A percentile compares a stretch with the other conserved stretches of the same genome.
Conservation (phyloP, 1,284 basidiomycete genomes). For the Microbotryum saponariae region DNA sequence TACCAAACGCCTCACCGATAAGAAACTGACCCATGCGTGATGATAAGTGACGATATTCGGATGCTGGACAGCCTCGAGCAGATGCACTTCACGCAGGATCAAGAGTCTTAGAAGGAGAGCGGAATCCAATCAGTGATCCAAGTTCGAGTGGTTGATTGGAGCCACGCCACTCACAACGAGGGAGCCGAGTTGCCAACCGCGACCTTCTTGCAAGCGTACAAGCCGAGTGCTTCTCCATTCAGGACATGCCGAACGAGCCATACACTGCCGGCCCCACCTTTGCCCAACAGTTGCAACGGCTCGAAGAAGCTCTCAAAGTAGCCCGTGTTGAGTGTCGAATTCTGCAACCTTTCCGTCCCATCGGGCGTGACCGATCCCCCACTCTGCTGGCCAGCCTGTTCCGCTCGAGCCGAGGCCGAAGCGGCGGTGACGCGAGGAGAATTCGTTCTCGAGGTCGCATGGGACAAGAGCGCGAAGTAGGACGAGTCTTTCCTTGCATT, state of each 20-base stretch:
- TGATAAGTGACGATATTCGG: slow-evolving; percentile 35
- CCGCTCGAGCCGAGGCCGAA: too few species aligned
- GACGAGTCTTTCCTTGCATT: not conserved
- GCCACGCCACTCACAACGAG: slow-evolving; percentile 7
- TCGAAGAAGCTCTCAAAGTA: slow-evolving; percentile 34
- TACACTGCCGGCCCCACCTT: slow-evolving; percentile 30
- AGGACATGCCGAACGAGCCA: slow-evolving; percentile 34
- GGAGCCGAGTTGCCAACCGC: slow-evolving; percentile 27
- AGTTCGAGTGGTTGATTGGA: not conserved
- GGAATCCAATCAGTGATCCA: not conserved
- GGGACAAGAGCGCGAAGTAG: slow-evolving; percentile 24
- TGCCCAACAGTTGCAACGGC: slow-evolving; percentile 27
- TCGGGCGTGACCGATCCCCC: not conserved
- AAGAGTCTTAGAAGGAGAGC: slow-evolving; percentile 8
- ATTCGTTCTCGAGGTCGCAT: slow-evolving; percentile 17
- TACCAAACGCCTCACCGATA: too few species aligned
- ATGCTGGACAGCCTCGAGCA: slow-evolving; percentile 34
- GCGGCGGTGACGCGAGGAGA: slow-evolving; percentile 12
- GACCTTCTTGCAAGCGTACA: slow-evolving; percentile 36
- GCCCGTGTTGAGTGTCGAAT: slow-evolving; percentile 27
- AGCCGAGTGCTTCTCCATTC: slow-evolving; percentile 33
- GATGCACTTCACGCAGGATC: slow-evolving; percentile 34
- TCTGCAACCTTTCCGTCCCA: not conserved
- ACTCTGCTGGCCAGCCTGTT: too few species aligned
- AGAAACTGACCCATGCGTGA: slow-evolving; percentile 26